phyloP scores from a whole-genome alignment of 148 eudicot species.

The Dysphania ambrosioides region DNA sequence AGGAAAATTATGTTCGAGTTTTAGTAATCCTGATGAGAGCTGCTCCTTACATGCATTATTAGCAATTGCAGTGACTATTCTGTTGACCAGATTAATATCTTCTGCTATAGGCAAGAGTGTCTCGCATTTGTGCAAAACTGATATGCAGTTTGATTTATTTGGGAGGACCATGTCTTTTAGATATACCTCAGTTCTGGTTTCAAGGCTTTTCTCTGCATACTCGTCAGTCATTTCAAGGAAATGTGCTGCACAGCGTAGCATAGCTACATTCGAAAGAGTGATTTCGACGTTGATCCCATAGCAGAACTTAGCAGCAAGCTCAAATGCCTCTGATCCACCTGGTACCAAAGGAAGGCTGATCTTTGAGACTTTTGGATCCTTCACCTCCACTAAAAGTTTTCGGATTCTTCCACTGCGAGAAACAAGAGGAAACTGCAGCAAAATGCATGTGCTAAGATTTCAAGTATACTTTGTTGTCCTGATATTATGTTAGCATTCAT shows the following conservation, averaged over 20 bases:
- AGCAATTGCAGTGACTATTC: conserved; percentile 60
- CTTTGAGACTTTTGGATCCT: conserved; percentile 56
- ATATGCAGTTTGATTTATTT: conserved; percentile 64
- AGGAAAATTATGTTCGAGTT: conserved; percentile 58
- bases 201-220: conserved; percentile 74
- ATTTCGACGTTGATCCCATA: conserved; percentile 83
- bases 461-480: not conserved
- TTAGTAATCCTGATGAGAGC: conserved; percentile 68
- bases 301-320: conserved; percentile 90
- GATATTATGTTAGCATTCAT: not conserved
- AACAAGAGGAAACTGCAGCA: conserved; percentile 85
- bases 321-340: conserved; percentile 86
- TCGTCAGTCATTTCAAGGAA: conserved; percentile 96
- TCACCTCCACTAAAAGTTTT: conserved; percentile 60
- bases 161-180: conserved; percentile 63
- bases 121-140: conserved; percentile 77
- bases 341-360: conserved; percentile 60
- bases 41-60: conserved; percentile 88
- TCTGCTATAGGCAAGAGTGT: conserved; percentile 69
- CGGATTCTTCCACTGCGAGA: conserved; percentile 89
- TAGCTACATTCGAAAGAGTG: conserved; percentile 66
- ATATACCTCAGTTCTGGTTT: conserved; percentile 47
- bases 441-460: not conserved
- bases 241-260: conserved; percentile 72
- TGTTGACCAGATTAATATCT: conserved; percentile 57